A percentile compares a stretch with the other conserved stretches of the same genome.
phyloP scores from a whole-genome alignment of 139 green algal species.

The Penium margaritaceum region DNA sequence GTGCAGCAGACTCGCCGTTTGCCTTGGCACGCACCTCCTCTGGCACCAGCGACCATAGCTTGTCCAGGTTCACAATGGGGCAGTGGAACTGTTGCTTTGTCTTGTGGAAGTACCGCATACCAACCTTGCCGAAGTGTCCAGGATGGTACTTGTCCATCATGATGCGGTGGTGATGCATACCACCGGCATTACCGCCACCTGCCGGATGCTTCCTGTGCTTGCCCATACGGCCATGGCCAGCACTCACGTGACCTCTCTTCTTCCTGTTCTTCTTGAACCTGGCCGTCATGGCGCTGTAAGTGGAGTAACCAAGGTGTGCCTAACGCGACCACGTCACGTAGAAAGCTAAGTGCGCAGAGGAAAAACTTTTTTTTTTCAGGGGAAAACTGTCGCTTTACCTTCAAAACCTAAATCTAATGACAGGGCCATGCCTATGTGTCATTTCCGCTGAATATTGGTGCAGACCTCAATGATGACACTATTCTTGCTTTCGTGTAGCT shows the following conservation, averaged over 20 bases:
- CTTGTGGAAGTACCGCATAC: constrained; percentile 96
- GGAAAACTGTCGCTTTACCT: too few species aligned
- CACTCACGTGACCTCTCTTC: constrained; percentile 92
- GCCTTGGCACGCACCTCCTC: constrained; percentile 50
- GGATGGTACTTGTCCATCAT: constrained; percentile 87
- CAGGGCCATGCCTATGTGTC: too few species aligned
- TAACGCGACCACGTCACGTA: too few species aligned
- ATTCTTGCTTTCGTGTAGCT: too few species aligned
- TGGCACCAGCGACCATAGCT: constrained; percentile 85
- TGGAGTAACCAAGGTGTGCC: too few species aligned
- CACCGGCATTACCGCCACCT: constrained; percentile 96
- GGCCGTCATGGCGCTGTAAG: constrained; percentile 48
- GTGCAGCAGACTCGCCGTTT: constrained; percentile 49
- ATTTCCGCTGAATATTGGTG: too few species aligned
- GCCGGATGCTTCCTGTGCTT: constrained; percentile 98
- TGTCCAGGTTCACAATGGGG: constrained; percentile 97
- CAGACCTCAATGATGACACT: too few species aligned
- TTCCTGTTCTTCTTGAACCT: constrained; percentile 89
- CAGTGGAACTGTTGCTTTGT: constrained; percentile 88
- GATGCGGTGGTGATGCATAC: constrained; percentile 97
- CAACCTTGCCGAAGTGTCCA: constrained; percentile 66
- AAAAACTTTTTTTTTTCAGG: too few species aligned
- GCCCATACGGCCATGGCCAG: constrained; percentile 91
- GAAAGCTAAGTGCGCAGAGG: too few species aligned
- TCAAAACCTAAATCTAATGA: too few species aligned